Evolutionary conservation across 352 stramenopile genomes (phyloP).

Genomic region (Globisporangium perplexum): DNA sequence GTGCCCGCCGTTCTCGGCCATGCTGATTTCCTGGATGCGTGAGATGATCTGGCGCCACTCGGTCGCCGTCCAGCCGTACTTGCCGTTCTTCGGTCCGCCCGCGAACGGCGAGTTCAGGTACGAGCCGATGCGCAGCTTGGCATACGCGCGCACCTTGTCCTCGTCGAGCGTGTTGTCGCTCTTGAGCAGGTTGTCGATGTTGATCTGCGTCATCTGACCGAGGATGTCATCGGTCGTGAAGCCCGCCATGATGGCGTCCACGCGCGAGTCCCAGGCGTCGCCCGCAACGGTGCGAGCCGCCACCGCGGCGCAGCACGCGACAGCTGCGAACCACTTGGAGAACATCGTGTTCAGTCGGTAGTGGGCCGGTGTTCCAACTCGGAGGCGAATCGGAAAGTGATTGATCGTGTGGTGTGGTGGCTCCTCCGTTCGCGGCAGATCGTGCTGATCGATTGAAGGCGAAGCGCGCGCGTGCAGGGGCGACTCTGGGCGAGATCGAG

Average conservation of each 20-base stretch:
- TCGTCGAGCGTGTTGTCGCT: conserved; percentile 36
- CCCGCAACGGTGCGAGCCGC: conserved; percentile 14
- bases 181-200: conserved; percentile 54
- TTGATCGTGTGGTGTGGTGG: not conserved
- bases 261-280: conserved; percentile 28
- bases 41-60: conserved; percentile 74
- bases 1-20: conserved; percentile 45
- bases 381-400: conserved; percentile 10
- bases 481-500: too few relatives aligned
- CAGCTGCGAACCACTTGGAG: conserved; percentile 20
- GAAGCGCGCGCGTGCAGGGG: not conserved
- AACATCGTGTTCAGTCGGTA: conserved; percentile 3
- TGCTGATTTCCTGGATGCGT: conserved; percentile 72
- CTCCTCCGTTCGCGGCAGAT: not conserved
- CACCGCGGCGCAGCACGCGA: conserved; percentile 26
- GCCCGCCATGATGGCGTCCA: conserved; percentile 43
- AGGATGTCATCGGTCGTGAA: conserved; percentile 60
- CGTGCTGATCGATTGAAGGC: not conserved
- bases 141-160: conserved; percentile 42
- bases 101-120: conserved; percentile 81
- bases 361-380: not conserved
- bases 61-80: conserved; percentile 32
- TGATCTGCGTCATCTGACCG: conserved; percentile 84
- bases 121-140: conserved; percentile 65
- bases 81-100: conserved; percentile 20